These are phyloP conservation scores for Cydonia oblonga DNA, from an alignment of 331 rosid genomes.

Conservation along the genomic window DNA sequence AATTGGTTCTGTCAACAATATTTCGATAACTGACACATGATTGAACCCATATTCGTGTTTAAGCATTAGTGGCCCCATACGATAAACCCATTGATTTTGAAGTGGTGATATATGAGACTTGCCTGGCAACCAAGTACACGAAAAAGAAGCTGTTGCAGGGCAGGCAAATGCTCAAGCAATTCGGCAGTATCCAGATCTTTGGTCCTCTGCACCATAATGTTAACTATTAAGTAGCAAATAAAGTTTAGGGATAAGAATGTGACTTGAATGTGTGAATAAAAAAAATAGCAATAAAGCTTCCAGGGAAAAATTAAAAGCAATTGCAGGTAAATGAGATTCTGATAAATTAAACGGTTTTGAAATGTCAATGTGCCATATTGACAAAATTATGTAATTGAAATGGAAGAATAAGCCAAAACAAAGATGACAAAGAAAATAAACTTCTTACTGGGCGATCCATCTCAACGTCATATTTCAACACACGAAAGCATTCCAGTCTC, in stretches of 20 bases:
- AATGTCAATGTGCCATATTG: background rate
- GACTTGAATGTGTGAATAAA: background rate
- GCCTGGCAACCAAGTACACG: slow-evolving; percentile 93
- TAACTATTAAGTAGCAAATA: slow-evolving; percentile 1
- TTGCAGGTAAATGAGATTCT: background rate
- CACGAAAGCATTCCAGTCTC: slow-evolving; percentile 94
- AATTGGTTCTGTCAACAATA: background rate
- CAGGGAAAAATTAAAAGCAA: background rate
- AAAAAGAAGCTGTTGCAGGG: slow-evolving; percentile 80
- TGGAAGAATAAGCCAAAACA: background rate
- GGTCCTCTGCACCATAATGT: slow-evolving; percentile 71
- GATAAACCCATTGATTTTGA: slow-evolving; percentile 11
- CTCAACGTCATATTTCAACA: slow-evolving; percentile 81
- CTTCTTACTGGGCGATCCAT: slow-evolving; percentile 78
- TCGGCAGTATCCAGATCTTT: slow-evolving; percentile 85
- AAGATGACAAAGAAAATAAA: background rate
- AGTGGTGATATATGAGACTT: slow-evolving; percentile 9
- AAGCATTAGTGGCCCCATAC: background rate
- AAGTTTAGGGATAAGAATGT: background rate
- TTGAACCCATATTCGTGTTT: background rate
- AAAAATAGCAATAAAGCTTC: background rate
- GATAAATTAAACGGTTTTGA: background rate
- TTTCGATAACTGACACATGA: background rate
- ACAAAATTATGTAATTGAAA: too few relatives aligned
- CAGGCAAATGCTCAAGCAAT: slow-evolving; percentile 89